phyloP scores from a whole-genome alignment of 176 grass and related monocot genomes.

The Themeda triandra region DNA sequence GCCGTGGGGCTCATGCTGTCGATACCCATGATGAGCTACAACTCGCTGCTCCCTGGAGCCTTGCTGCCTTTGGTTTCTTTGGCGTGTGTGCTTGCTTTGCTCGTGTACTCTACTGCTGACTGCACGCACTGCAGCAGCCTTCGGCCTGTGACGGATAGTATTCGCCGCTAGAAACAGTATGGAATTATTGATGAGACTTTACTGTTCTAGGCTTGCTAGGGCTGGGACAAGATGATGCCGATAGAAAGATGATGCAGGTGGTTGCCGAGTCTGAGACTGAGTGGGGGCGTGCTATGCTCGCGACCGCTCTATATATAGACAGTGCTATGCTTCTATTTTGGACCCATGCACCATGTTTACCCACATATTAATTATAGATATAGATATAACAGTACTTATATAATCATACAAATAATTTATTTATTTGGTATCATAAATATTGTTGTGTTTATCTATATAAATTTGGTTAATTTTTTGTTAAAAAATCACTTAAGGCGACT shows the following conservation, averaged over 20 bases:
- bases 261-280: background rate
- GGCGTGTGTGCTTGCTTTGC: conserved; percentile 7
- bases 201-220: conserved; percentile 13
- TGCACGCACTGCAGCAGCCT: background rate
- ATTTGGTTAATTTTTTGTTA: too few species aligned
- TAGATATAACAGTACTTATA: too few species aligned
- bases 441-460: too few species aligned
- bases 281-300: background rate
- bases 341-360: background rate
- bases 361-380: background rate
- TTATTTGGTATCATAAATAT: too few species aligned
- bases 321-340: conserved; percentile 5
- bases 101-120: background rate
- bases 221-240: background rate
- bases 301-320: conserved; percentile 22
- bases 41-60: background rate
- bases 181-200: conserved; percentile 25
- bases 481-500: too few species aligned
- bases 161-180: background rate
- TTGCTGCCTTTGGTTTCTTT: conserved; percentile 8
- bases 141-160: background rate
- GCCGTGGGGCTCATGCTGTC: conserved; percentile 31
- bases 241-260: background rate
- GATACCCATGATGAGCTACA: conserved; percentile 29
- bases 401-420: too few species aligned